Percentiles rank a stretch among this genome's conserved stretches.
Evolutionary conservation across 495 filamentous ascomycete species (phyloP).

Genomic region (Pyrenula massariospora): DNA sequence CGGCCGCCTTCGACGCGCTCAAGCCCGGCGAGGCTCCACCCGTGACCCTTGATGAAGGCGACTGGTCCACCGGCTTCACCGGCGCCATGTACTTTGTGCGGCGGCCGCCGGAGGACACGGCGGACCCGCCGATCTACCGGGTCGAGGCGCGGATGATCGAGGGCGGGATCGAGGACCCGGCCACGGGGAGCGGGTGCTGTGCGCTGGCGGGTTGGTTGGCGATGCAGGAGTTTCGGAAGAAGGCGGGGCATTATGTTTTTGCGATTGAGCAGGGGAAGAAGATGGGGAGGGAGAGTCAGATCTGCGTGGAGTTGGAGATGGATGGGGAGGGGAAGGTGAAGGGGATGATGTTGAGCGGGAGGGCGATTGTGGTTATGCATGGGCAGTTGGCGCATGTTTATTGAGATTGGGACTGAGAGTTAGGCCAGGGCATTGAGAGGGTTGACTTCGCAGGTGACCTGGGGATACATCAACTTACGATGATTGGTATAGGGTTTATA

Average conservation of each 20-base stretch:
- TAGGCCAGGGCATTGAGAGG: neutral
- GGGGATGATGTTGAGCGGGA: constrained; percentile 1
- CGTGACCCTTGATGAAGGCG: constrained; percentile 38
- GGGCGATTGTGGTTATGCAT: neutral
- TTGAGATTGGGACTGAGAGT: neutral
- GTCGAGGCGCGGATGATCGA: constrained; percentile 43
- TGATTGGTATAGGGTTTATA: no score
- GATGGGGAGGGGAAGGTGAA: neutral
- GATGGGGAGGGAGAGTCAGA: constrained; percentile 54
- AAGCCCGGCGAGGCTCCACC: constrained; percentile 5
- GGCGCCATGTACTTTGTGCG: constrained; percentile 44
- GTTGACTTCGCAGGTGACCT: neutral
- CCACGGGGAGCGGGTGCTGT: constrained; percentile 52
- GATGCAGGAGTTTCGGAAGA: constrained; percentile 10
- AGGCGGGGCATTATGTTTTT: constrained; percentile 13
- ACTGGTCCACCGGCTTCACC: constrained; percentile 42
- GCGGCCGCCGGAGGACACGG: constrained; percentile 13
- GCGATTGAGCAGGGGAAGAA: constrained; percentile 56
- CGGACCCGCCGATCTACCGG: constrained; percentile 9
- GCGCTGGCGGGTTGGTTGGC: constrained; percentile 44
- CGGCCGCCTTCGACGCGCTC: constrained; percentile 16
- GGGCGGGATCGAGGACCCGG: constrained; percentile 50
- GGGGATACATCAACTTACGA: no score
- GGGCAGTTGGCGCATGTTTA: neutral
- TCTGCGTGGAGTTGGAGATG: constrained; percentile 19